A percentile compares a stretch with the other conserved stretches of the same genome.
Conservation (phyloP, 805 yeast genomes). For the Kuraishia capsulata region DNA sequence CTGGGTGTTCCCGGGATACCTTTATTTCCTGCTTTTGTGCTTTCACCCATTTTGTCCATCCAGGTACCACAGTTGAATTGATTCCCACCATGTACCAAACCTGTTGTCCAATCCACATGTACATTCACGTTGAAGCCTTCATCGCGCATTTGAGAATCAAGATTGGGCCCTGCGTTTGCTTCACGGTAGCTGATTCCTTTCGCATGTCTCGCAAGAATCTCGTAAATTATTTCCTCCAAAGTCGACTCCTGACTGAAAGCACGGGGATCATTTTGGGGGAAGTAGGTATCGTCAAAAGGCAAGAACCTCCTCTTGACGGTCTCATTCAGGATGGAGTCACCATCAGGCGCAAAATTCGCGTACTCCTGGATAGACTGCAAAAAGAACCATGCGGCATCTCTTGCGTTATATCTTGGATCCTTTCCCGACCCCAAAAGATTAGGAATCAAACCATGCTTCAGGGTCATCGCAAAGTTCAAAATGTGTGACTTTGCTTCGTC, state of each 20-base stretch:
- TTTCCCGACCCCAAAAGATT: conserved; percentile 87
- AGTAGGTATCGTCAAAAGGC: conserved; percentile 79
- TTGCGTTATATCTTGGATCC: conserved; percentile 89
- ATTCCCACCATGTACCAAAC: conserved; percentile 84
- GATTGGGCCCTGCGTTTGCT: conserved; percentile 85
- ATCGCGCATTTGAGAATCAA: conserved; percentile 88
- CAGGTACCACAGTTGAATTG: conserved; percentile 95
- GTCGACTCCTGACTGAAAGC: conserved; percentile 71
- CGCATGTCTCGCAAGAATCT: conserved; percentile 83
- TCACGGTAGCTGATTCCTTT: conserved; percentile 80
- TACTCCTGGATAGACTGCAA: conserved; percentile 85
- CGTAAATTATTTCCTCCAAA: conserved; percentile 71
- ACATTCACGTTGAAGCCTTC: conserved; percentile 86
- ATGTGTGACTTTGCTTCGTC: conserved; percentile 79
- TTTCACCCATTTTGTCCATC: conserved; percentile 99
- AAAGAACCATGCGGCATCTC: conserved; percentile 97
- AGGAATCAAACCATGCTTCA: conserved; percentile 93
- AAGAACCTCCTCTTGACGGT: conserved; percentile 68
- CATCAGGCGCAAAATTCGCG: conserved; percentile 56
- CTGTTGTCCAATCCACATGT: conserved; percentile 80
- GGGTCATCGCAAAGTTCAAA: conserved; percentile 77
- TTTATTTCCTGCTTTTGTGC: conserved; percentile 67
- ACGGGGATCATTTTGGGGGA: conserved; percentile 55
- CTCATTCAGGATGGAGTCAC: conserved; percentile 56
- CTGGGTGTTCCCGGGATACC: conserved; percentile 98